These are phyloP conservation scores for Sporothrix inflata DNA, from an alignment of 2,329 filamentous ascomycete genomes.

Conservation along the genomic window DNA sequence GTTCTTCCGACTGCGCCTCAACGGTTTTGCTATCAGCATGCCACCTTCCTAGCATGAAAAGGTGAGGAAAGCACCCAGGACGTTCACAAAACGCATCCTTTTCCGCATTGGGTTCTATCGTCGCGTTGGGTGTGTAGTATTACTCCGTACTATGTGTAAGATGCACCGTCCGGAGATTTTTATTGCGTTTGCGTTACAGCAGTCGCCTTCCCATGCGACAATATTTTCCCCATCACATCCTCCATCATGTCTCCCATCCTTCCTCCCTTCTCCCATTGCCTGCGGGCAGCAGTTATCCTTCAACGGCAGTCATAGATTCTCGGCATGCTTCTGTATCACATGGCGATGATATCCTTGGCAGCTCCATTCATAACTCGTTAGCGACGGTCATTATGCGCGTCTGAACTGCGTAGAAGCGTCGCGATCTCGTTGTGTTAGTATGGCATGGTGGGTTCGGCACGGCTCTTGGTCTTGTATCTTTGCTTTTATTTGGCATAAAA, in stretches of 20 bases:
- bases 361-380: neutral
- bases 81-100: neutral
- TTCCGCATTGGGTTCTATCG: neutral
- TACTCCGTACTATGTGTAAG: neutral
- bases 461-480: neutral
- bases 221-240: neutral
- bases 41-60: neutral
- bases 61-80: neutral
- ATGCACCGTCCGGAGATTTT: neutral
- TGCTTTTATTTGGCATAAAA: constrained; percentile 4
- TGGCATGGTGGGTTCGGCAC: constrained; percentile 1
- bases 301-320: neutral
- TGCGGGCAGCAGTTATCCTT: neutral
- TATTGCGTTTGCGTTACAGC: neutral
- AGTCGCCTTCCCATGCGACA: neutral
- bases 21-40: neutral
- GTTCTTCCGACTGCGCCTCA: neutral
- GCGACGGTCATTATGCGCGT: neutral
- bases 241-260: neutral
- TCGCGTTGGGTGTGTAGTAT: neutral
- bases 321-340: neutral
- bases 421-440: neutral
- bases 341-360: neutral
- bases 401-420: neutral
- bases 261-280: neutral